Evolutionary conservation across 257 asterid species (phyloP).

Genomic region (Jacaranda mimosifolia): DNA sequence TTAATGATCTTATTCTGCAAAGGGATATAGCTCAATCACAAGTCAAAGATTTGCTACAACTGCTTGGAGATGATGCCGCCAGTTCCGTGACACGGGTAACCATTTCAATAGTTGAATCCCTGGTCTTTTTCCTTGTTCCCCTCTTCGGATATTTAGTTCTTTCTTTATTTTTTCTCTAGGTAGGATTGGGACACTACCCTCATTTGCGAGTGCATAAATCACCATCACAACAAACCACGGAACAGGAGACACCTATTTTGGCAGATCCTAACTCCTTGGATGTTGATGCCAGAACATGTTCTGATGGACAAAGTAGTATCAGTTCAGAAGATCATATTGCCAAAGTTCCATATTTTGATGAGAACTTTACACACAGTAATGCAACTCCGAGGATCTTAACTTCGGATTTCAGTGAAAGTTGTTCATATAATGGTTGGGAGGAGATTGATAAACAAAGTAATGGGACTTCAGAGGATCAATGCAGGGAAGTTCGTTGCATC

Average conservation of each 20-base stretch:
- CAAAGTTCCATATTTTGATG: conserved; percentile 61
- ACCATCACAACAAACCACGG: conserved; percentile 47
- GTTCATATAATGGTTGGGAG: conserved; percentile 79
- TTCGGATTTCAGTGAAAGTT: conserved; percentile 67
- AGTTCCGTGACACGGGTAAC: conserved; percentile 57
- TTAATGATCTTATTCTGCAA: conserved; percentile 76
- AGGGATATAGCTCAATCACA: conserved; percentile 87
- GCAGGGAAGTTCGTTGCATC: conserved; percentile 86
- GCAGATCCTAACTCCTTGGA: conserved; percentile 56
- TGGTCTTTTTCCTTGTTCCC: not conserved
- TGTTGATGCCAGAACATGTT: conserved; percentile 55
- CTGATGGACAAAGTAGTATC: conserved; percentile 67
- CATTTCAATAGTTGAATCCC: not conserved
- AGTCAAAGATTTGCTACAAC: conserved; percentile 68
- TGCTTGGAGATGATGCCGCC: conserved; percentile 63
- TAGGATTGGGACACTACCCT: conserved; percentile 71
- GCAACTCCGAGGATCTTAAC: conserved; percentile 23
- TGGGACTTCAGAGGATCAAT: conserved; percentile 71
- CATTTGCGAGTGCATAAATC: conserved; percentile 64
- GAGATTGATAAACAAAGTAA: conserved; percentile 77
- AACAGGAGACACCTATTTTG: conserved; percentile 50
- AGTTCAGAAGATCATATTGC: conserved; percentile 70
- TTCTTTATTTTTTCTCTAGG: conserved; percentile 53
- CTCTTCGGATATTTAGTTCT: not conserved
- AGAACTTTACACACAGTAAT: conserved; percentile 46